Base-by-base conservation (phyloP, 208 protist species). In the Crithidia thermophila region DNA sequence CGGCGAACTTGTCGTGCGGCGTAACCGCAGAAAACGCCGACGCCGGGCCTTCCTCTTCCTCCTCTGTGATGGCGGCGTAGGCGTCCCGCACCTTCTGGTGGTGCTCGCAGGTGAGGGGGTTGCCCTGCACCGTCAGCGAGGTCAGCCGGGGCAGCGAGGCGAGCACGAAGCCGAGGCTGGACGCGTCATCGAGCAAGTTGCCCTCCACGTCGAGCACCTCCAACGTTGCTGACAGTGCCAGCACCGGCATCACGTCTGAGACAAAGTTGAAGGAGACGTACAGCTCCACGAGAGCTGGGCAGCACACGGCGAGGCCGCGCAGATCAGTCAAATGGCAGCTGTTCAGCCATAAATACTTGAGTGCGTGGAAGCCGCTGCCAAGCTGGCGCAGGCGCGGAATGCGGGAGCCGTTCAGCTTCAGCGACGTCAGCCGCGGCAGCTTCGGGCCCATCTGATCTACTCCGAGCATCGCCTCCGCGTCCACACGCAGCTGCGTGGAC, bases 231-330 rank as follows among this genome's bases (percentile, higher is more conserved):
- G 76, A 80, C 21, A 94, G 43, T 34, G 84, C 85, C 37, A 87
- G 67, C 16, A 95, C 58, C 13, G 82, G 83, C 0, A 75, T 72
- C 3, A 93, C 63, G 64, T 94, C 82, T 1, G 37, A 40, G 10
- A 97, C 55, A 23, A 49, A 51, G 58, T 97, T 97, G 65, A 97
- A 97, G n/a, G 90, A 75, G 10, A 82, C 56, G 64, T 95, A 97
- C 4, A 97, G 72, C 72, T 97, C 93, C 23, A 77, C 69, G 33
- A 95, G 58, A 6, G 72, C 27, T 4, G 85, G 88, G 13, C 80
- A 77, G 57, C 76, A 88, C 0, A 73, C 62, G n/a, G 83, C 82
- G 45, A 95, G 85, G 21, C 91, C 91, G 37, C 79, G 56, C 20
- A 96, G 34, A 23, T 81, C 84, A 7, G 79, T 53, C 27, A 96